phyloP scores from a whole-genome alignment of 2,329 filamentous ascomycete genomes.

The Apiospora kogelbergensis region DNA sequence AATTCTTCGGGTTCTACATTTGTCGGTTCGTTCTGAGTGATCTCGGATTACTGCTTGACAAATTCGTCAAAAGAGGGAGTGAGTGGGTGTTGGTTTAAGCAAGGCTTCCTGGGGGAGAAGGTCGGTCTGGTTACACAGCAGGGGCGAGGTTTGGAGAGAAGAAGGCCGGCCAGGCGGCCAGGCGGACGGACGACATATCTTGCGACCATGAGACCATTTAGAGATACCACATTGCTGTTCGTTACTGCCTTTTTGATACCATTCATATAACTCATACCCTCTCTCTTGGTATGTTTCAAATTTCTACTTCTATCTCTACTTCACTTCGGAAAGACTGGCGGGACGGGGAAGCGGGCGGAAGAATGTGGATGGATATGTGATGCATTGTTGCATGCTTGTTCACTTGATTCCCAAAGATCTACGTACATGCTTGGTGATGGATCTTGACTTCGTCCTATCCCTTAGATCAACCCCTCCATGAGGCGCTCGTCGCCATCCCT shows the following conservation, averaged over 20 bases:
- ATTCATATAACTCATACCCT: slow-evolving; percentile 3
- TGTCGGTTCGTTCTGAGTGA: slow-evolving; percentile 93
- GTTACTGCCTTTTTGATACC: slow-evolving; percentile 8
- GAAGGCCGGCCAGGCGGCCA: no score
- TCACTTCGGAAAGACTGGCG: neutral
- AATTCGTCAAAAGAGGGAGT: slow-evolving; percentile 93
- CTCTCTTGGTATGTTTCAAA: neutral
- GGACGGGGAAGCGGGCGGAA: neutral
- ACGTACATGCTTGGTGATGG: no score
- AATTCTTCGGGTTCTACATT: slow-evolving; percentile 97
- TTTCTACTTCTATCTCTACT: neutral
- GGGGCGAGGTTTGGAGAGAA: neutral
- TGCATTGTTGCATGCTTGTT: neutral
- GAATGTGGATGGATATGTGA: neutral
- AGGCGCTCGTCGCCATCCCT: slow-evolving; percentile 10
- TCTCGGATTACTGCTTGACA: slow-evolving; percentile 82
- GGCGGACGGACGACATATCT: slow-evolving; percentile 3
- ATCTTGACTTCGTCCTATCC: neutral
- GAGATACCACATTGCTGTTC: slow-evolving; percentile 8
- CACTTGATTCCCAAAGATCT: neutral
- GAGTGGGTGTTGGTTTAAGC: slow-evolving; percentile 70
- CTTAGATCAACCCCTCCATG: slow-evolving; percentile 3
- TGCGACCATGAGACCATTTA: slow-evolving; percentile 7
- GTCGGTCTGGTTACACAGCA: neutral
- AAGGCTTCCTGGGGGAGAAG: no score